Conservation (phyloP, 768 basidiomycete genomes). For the Phanerochaete carnosa region DNA sequence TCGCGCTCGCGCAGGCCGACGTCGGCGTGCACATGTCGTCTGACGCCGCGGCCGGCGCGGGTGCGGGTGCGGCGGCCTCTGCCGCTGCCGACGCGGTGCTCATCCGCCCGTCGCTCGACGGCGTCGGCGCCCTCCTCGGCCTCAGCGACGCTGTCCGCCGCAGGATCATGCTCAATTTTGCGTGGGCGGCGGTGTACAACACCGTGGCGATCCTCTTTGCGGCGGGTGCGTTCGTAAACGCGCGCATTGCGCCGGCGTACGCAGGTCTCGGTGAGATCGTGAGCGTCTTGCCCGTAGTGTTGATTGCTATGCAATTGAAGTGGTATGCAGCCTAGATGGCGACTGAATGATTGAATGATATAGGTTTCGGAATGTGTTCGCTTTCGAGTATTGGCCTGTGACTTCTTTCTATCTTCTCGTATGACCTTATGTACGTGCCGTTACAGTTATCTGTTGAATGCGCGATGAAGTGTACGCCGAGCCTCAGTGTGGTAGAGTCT, state of each 20-base stretch:
- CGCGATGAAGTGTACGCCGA: too few species aligned
- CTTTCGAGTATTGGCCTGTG: too few species aligned
- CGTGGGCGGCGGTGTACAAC: slow-evolving; percentile 41
- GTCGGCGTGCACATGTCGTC: slow-evolving; percentile 36
- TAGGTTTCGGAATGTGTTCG: too few species aligned
- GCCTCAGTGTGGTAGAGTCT: too few species aligned
- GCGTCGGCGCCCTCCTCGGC: slow-evolving; percentile 38
- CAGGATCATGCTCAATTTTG: slow-evolving; percentile 34
- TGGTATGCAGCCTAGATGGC: slow-evolving; percentile 18
- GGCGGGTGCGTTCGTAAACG: slow-evolving; percentile 42
- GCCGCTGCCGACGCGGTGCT: slow-evolving; percentile 48
- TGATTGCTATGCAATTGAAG: slow-evolving; percentile 30
- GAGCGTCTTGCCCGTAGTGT: slow-evolving; percentile 38
- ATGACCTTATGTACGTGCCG: too few species aligned
- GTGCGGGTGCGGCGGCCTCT: slow-evolving; percentile 37
- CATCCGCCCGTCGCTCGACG: slow-evolving; percentile 27
- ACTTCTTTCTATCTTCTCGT: too few species aligned
- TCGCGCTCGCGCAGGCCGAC: slow-evolving; percentile 49
- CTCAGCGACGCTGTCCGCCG: slow-evolving; percentile 31
- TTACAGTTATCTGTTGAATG: too few species aligned
- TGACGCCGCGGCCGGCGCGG: slow-evolving; percentile 26
- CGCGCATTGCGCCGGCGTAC: slow-evolving; percentile 37
- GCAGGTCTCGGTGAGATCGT: slow-evolving; percentile 43
- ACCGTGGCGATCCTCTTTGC: slow-evolving; percentile 46
- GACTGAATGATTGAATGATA: too few species aligned